A percentile compares a stretch with the other conserved stretches of the same genome.
These are phyloP conservation scores for Celoporthe dispersa DNA, from an alignment of 2,329 filamentous ascomycete species.

Conservation along the genomic window DNA sequence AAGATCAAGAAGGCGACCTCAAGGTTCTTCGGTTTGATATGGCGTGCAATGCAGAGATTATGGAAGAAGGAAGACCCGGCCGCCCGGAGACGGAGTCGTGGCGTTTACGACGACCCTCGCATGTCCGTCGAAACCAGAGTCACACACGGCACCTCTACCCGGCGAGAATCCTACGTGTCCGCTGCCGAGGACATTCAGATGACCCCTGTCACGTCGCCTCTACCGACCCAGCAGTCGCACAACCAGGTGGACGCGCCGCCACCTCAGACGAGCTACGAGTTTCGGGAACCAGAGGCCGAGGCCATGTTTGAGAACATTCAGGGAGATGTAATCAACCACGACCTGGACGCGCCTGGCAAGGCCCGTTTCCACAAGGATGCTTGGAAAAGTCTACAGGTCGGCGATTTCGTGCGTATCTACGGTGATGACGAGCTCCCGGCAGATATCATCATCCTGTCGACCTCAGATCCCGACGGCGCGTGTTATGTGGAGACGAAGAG, in stretches of 20 bases:
- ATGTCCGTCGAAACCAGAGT: conserved; percentile 68
- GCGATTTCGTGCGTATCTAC: conserved; percentile 95
- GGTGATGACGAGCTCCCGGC: conserved; percentile 95
- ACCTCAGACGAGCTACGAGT: conserved; percentile 40
- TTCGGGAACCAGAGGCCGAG: conserved; percentile 41
- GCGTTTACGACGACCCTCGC: conserved; percentile 58
- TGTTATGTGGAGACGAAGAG: conserved; percentile 99
- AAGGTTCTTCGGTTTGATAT: conserved; percentile 59
- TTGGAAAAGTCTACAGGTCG: conserved; percentile 95
- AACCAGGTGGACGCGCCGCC: conserved; percentile 37
- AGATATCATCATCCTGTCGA: conserved; percentile 89
- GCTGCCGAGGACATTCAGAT: conserved; percentile 82
- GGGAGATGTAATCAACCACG: conserved; percentile 72
- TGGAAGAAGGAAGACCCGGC: conserved; percentile 57
- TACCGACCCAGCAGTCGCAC: conserved; percentile 51
- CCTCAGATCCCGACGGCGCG: conserved; percentile 89
- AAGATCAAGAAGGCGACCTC: conserved; percentile 88
- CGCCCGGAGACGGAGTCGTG: conserved; percentile 53
- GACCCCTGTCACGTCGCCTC: conserved; percentile 89
- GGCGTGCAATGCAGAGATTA: conserved; percentile 49
- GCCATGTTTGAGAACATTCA: conserved; percentile 51
- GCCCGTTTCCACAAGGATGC: conserved; percentile 89
- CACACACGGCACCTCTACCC: conserved; percentile 55
- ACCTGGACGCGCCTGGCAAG: conserved; percentile 65
- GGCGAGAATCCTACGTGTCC: conserved; percentile 55